Base-by-base conservation (phyloP, 768 basidiomycete genomes). In the Termitomyces sp. region DNA sequence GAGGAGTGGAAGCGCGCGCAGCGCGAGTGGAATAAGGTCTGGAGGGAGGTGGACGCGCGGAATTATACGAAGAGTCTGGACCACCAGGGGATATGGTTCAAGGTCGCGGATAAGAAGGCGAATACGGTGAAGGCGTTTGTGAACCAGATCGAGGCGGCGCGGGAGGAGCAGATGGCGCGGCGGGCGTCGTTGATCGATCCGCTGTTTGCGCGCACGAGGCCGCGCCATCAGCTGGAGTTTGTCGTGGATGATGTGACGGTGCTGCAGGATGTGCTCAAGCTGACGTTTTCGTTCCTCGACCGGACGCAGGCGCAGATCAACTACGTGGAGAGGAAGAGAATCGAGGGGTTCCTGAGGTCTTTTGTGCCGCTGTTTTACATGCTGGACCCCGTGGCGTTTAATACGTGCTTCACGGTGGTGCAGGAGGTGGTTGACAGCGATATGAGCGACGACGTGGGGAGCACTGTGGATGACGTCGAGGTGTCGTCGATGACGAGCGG, bases 1-100 rank as follows among this genome's bases (percentile, higher is more conserved):
- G 94, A 94, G 60, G 96, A 98, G 69, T 99, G 97, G 97, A 97
- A 94, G 73, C 82, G 94, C 22, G 96, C 94, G 18, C 94, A 97
- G 70, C 73, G 94, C 53, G 97, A 97, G 73, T 99, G 97, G 97
- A 98, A 98, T 75, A 92, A 96, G 70, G 90, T 98, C 52, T 99
- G 97, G 97, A 77, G 95, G 51, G 96, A 97, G 73, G 92, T 96
- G 29, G 93, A 98, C 65, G 91, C 92, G 28, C 81, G 91, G 64
- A 98, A 98, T 73, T 98, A 91, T 68, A 82, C 86, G 73, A 94
- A 94, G 77, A 88, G 90, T 53, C 80, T 98, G 65, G 96, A 99
- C 69, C 92, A 96, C 66, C 93, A 95, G 69, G 91, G 87, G 9
- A 89, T 96, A 68, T 81, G 82, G 51, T 98, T 95, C 83, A 95